Base-by-base conservation (phyloP, 2,329 filamentous ascomycete species). In the Scedosporium minutisporum region DNA sequence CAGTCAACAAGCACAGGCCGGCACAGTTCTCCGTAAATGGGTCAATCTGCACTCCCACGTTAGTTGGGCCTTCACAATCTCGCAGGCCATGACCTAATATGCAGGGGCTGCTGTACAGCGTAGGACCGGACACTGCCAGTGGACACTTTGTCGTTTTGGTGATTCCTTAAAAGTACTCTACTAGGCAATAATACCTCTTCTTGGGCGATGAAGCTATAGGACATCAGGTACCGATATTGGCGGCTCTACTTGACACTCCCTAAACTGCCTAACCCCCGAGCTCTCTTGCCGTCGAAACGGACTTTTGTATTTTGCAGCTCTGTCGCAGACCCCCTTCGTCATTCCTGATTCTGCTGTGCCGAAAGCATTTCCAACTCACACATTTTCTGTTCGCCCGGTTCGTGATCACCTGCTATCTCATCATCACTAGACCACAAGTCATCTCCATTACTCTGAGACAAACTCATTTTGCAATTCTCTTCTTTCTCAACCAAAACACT, bases 341-440 rank as follows among this genome's bases (percentile, higher is more conserved):
- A 58, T 33, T 58, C 55, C 55, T 41, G 33, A 41, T 58, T 58
- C 55, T 58, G 27, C 25, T 16, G 27, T 41, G 55, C 23, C 25
- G 5, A n/a, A 21, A 27, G 51, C 21, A 27, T 41, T 38, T 38
- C 27, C 25, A 33, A 18, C 27, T 58, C 55, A 33, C 55, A 58
- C 25, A 18, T 58, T 38, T 58, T 58, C 27, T 23, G n/a, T 51
- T 12, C 29, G 21, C 48, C 51, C 51, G 12, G 51, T 55, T 55
- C 23, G 51, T 33, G 44, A 53, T 61, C 46, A 55, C 60, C 48
- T 61, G 60, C 60, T 29, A 55, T 38, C 51, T 38, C 51, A 27
- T 61, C 58, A 63, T 63, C 61, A 58, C 42, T 58, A 12, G 41
- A 46, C 61, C 18, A 48, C 61, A 41, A 55, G 58, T 41, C 27